Conservation (phyloP, 2,329 filamentous ascomycete species). For the Pyrenochaeta sp. region DNA sequence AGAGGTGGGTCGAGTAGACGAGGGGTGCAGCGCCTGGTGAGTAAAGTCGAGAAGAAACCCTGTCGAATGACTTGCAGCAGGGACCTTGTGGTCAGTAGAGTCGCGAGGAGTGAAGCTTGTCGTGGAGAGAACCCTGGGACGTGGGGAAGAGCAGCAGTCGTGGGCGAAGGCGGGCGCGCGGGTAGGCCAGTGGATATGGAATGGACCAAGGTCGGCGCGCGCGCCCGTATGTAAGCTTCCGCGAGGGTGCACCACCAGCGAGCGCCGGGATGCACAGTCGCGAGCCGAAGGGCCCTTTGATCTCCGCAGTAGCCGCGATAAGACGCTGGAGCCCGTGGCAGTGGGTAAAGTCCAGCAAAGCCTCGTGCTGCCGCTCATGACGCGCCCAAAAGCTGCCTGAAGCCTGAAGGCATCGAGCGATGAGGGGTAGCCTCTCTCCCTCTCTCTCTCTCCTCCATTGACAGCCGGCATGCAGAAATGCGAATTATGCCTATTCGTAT, state of each 20-base stretch:
- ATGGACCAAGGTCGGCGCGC: conserved; percentile 8
- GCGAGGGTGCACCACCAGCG: conserved; percentile 4
- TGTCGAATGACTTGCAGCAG: conserved; percentile 25
- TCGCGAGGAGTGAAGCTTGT: conserved; percentile 4
- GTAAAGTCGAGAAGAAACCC: conserved; percentile 11
- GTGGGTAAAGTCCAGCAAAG: conserved; percentile 17
- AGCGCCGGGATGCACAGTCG: conserved; percentile 7
- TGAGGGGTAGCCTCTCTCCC: conserved; percentile 32
- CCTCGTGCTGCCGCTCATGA: not conserved
- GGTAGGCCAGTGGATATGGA: conserved; percentile 17
- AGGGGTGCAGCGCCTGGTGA: conserved; percentile 6
- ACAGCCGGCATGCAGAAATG: conserved; percentile 4
- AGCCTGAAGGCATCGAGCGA: too few relatives aligned
- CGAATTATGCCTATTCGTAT: too few relatives aligned
- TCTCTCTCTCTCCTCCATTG: too few relatives aligned
- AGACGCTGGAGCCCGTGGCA: conserved; percentile 12
- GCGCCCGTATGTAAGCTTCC: conserved; percentile 15
- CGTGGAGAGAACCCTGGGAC: conserved; percentile 22
- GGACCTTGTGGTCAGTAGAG: conserved; percentile 6
- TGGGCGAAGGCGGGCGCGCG: conserved; percentile 19
- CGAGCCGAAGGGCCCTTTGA: conserved; percentile 8
- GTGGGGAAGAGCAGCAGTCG: conserved; percentile 25
- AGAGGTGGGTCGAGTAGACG: not conserved
- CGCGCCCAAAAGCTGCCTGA: conserved; percentile 1
- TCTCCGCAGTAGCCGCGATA: conserved; percentile 46